phyloP scores from a whole-genome alignment of 768 basidiomycete species.

The Tulasnella sp. region DNA sequence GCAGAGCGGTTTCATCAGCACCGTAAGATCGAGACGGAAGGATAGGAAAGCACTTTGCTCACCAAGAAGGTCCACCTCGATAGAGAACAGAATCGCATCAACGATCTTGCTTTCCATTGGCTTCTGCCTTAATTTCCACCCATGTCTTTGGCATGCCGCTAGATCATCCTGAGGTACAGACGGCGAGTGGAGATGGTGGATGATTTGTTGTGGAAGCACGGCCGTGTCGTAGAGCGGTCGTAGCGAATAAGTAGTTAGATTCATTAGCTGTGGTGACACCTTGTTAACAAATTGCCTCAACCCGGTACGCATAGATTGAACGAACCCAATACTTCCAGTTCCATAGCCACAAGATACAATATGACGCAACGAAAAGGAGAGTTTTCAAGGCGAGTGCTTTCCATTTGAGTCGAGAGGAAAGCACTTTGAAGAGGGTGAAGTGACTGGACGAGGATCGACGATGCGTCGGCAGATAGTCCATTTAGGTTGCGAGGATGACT shows the following conservation, averaged over 20 bases:
- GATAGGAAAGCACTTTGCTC: neutral
- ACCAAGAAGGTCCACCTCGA: constrained; percentile 6
- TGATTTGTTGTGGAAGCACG: neutral
- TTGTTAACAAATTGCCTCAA: neutral
- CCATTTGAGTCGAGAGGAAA: too few species aligned
- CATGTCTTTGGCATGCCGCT: constrained; percentile 6
- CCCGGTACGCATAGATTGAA: neutral
- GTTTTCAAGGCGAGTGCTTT: too few species aligned
- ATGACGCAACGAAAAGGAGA: neutral
- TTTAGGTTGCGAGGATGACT: too few species aligned
- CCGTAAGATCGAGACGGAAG: neutral
- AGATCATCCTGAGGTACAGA: neutral
- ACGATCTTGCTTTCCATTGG: neutral
- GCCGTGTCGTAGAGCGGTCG: neutral
- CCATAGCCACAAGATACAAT: neutral
- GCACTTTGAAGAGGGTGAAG: too few species aligned
- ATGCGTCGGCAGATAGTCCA: too few species aligned
- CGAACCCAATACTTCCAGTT: constrained; percentile 10
- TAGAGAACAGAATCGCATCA: constrained; percentile 4
- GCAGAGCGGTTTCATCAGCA: neutral
- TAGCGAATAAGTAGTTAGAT: neutral
- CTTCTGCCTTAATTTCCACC: neutral
- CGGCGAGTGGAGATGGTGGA: neutral
- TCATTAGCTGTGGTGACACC: neutral
- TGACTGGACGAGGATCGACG: too few species aligned